These are phyloP conservation scores for Grosmannia penicillata DNA, from an alignment of 2,329 filamentous ascomycete species.

Conservation along the genomic window DNA sequence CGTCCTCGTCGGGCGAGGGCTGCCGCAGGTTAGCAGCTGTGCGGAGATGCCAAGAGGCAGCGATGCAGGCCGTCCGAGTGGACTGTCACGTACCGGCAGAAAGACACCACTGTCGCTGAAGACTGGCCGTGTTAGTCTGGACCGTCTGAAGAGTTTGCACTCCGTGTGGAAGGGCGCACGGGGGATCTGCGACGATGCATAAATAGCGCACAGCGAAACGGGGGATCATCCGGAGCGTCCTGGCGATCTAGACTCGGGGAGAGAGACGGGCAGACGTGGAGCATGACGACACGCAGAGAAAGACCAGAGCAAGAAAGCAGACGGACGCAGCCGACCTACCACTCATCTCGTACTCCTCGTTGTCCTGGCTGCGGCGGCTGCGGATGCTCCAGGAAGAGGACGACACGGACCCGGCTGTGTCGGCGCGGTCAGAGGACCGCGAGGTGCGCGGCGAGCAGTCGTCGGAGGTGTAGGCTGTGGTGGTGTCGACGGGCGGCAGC, in stretches of 20 bases:
- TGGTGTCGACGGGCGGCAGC: neutral
- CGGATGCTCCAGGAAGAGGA: constrained; percentile 48
- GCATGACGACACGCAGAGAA: neutral
- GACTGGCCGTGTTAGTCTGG: constrained; percentile 35
- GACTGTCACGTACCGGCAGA: constrained; percentile 56
- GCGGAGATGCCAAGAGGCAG: neutral
- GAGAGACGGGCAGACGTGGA: neutral
- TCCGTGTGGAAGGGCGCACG: neutral
- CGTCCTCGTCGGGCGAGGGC: constrained; percentile 71
- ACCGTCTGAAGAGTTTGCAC: too few relatives aligned
- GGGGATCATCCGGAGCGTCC: too few relatives aligned
- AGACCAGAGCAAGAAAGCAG: neutral
- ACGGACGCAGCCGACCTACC: too few relatives aligned
- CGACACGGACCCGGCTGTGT: constrained; percentile 46
- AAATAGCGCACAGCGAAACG: too few relatives aligned
- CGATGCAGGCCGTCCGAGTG: neutral
- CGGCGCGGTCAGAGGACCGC: constrained; percentile 44
- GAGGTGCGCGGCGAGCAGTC: constrained; percentile 16
- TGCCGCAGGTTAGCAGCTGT: constrained; percentile 36
- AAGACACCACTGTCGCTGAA: constrained; percentile 94
- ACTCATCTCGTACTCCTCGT: constrained; percentile 65
- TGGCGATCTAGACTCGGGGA: too few relatives aligned
- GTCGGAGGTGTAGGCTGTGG: too few relatives aligned
- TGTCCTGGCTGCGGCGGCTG: constrained; percentile 43
- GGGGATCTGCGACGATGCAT: neutral